A percentile compares a stretch with the other conserved stretches of the same genome.
Evolutionary conservation across 2,329 filamentous ascomycete species (phyloP).

Genomic region (Aspergillus fijiensis): DNA sequence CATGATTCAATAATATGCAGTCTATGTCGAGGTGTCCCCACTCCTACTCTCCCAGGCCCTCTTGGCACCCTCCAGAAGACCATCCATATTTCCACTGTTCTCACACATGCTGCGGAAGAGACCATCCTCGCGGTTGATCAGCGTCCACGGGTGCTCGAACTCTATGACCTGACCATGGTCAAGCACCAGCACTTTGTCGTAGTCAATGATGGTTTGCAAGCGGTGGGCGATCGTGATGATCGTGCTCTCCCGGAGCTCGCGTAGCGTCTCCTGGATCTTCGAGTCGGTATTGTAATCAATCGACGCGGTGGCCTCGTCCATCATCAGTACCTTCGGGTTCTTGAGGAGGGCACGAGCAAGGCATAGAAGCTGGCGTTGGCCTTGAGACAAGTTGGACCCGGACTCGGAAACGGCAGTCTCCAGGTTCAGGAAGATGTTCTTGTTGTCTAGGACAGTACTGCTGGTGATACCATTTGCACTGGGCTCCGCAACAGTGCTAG

Average conservation of each 20-base stretch:
- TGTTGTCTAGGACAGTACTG: constrained; percentile 63
- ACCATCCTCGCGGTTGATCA: constrained; percentile 70
- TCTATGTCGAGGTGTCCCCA: constrained; percentile 42
- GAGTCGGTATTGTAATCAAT: constrained; percentile 95
- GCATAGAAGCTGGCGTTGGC: constrained; percentile 91
- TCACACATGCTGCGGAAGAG: constrained; percentile 68
- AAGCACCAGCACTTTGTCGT: constrained; percentile 93
- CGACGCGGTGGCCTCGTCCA: constrained; percentile 97
- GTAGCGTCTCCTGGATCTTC: constrained; percentile 95
- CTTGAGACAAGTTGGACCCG: constrained; percentile 91
- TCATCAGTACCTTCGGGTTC: constrained; percentile 87
- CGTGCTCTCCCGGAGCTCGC: constrained; percentile 81
- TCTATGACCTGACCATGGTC: constrained; percentile 87
- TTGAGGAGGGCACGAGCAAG: constrained; percentile 91
- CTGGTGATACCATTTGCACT: constrained; percentile 22
- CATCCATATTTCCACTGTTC: constrained; percentile 64
- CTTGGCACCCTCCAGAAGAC: constrained; percentile 56
- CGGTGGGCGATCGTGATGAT: constrained; percentile 97
- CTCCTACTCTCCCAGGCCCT: constrained; percentile 49
- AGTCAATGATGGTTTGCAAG: constrained; percentile 94
- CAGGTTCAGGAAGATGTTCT: constrained; percentile 90
- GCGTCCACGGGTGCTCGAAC: constrained; percentile 82
- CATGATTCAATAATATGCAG: constrained; percentile 9
- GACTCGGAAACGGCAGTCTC: constrained; percentile 82
- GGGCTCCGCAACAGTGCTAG: constrained; percentile 30